A percentile compares a stretch with the other conserved stretches of the same genome.
Evolutionary conservation across 148 eudicot genomes (phyloP).

Genomic region (Pouteria glomerata): DNA sequence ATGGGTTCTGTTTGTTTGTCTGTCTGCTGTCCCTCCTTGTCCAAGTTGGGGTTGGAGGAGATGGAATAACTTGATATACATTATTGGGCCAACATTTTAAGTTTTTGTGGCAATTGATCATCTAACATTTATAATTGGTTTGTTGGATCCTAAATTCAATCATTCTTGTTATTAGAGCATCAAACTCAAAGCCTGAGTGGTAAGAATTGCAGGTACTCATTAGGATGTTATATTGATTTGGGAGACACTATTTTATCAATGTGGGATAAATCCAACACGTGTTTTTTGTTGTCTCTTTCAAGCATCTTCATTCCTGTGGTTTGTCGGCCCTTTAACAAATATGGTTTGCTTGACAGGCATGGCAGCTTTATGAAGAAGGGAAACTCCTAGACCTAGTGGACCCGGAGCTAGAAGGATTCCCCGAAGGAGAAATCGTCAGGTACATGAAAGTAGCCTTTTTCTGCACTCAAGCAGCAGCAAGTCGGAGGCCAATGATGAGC

Average conservation of each 20-base stretch:
- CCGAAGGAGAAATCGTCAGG: conserved; percentile 50
- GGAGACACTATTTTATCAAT: too few relatives aligned
- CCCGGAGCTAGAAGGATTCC: conserved; percentile 53
- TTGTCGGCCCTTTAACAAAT: neutral
- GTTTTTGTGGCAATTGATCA: neutral
- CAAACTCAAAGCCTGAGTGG: too few relatives aligned
- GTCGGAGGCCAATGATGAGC: conserved; percentile 76
- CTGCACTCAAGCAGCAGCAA: conserved; percentile 80
- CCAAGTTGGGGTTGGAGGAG: neutral
- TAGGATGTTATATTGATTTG: too few relatives aligned
- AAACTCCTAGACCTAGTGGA: conserved; percentile 72
- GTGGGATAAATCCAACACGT: neutral
- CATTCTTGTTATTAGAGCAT: too few relatives aligned
- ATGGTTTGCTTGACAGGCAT: conserved; percentile 44
- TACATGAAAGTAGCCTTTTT: conserved; percentile 82
- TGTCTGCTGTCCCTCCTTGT: neutral
- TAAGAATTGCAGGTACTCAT: too few relatives aligned
- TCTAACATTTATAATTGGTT: neutral
- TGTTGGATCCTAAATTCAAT: too few relatives aligned
- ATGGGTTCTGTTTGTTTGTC: neutral
- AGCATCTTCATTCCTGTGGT: neutral
- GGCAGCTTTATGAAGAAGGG: conserved; percentile 74
- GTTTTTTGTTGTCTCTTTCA: neutral
- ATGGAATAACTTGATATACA: neutral
- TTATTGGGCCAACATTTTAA: neutral